phyloP scores from a whole-genome alignment of 2,329 filamentous ascomycete genomes.

The Aspergillus fumigatiaffinis region DNA sequence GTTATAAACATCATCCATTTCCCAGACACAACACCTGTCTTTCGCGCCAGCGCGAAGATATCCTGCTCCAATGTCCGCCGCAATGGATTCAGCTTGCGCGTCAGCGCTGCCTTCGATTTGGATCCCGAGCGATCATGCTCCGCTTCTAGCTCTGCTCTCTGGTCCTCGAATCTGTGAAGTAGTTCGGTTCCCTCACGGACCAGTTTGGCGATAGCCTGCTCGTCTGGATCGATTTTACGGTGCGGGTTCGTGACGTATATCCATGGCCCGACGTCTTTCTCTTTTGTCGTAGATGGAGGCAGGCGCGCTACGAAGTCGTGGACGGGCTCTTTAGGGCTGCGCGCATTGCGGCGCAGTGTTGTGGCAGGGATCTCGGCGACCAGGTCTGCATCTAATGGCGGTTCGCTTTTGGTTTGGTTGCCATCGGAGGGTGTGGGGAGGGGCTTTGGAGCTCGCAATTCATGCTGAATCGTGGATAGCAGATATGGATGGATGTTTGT shows the following conservation, averaged over 20 bases:
- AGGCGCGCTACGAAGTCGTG: slow-evolving; percentile 64
- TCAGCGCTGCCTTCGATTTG: slow-evolving; percentile 31
- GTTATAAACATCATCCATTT: slow-evolving; percentile 49
- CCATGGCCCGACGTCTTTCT: slow-evolving; percentile 54
- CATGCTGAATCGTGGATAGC: slow-evolving; percentile 32
- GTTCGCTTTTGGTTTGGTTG: background rate
- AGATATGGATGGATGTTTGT: slow-evolving; percentile 25
- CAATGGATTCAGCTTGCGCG: slow-evolving; percentile 38
- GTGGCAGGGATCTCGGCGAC: background rate
- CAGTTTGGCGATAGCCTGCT: slow-evolving; percentile 48
- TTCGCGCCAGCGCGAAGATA: slow-evolving; percentile 59
- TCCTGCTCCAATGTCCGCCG: slow-evolving; percentile 47
- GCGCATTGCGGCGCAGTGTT: slow-evolving; percentile 10
- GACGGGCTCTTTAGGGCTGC: slow-evolving; percentile 54
- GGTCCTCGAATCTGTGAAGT: slow-evolving; percentile 46
- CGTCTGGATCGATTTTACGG: slow-evolving; percentile 35
- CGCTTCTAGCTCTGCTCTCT: slow-evolving; percentile 48
- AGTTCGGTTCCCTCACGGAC: slow-evolving; percentile 53
- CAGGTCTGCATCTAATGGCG: background rate
- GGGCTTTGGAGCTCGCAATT: slow-evolving; percentile 1
- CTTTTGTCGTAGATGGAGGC: slow-evolving; percentile 60
- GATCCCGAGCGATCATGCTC: slow-evolving; percentile 43
- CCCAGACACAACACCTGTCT: slow-evolving; percentile 57
- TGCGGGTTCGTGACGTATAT: slow-evolving; percentile 68
- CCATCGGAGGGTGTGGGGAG: background rate